Conservation (phyloP, 2,329 filamentous ascomycete genomes). For the Scedosporium aurantiacum region DNA sequence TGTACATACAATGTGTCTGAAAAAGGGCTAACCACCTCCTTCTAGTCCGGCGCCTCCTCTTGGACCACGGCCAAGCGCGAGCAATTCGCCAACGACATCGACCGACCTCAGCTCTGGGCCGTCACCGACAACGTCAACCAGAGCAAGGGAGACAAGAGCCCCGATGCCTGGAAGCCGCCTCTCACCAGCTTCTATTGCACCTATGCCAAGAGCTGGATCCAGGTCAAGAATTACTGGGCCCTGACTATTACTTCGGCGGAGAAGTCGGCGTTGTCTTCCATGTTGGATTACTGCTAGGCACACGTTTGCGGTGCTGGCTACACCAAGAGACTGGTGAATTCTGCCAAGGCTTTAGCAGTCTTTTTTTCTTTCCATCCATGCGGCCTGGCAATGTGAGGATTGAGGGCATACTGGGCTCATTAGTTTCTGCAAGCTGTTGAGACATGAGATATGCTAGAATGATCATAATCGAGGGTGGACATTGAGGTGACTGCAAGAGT, state of each 20-base stretch:
- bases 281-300: conserved; percentile 52
- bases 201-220: conserved; percentile 66
- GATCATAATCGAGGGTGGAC: too few relatives aligned
- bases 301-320: too few relatives aligned
- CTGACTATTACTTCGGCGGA: conserved; percentile 61
- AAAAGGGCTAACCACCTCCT: conserved; percentile 8
- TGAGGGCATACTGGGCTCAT: too few relatives aligned
- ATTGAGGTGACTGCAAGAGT: conserved; percentile 5
- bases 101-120: conserved; percentile 64
- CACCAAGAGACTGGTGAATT: too few relatives aligned
- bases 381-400: too few relatives aligned
- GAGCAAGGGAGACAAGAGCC: conserved; percentile 60
- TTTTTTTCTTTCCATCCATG: too few relatives aligned
- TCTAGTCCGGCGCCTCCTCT: conserved; percentile 53
- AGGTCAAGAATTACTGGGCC: conserved; percentile 63
- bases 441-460: too few relatives aligned
- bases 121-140: conserved; percentile 71
- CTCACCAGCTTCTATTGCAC: conserved; percentile 62
- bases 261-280: conserved; percentile 54
- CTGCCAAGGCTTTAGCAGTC: too few relatives aligned
- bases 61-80: conserved; percentile 62
- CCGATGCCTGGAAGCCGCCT: conserved; percentile 67
- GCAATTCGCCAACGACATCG: conserved; percentile 67
- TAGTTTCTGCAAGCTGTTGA: too few relatives aligned
- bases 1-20: neutral